Conservation (phyloP, 2,329 filamentous ascomycete species). For the Alternaria rosae region DNA sequence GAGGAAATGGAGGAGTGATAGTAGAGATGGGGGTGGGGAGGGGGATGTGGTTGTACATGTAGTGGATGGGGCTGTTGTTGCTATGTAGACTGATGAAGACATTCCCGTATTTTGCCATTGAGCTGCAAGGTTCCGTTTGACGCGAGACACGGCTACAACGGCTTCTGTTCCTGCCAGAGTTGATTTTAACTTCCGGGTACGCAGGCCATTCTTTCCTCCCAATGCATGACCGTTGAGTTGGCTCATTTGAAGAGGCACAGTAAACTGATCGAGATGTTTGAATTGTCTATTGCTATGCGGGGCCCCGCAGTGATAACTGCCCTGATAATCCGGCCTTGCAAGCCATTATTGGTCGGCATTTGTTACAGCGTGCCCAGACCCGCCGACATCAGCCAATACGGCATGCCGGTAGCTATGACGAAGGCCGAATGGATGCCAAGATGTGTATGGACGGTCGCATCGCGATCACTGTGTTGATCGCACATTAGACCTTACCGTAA, state of each 20-base stretch:
- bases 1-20: not conserved
- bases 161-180: not conserved
- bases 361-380: not conserved
- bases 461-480: not conserved
- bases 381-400: conserved; percentile 21
- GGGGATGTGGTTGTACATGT: conserved; percentile 4
- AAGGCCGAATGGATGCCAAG: conserved; percentile 6
- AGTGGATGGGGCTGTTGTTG: conserved; percentile 17
- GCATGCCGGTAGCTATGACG: conserved; percentile 16
- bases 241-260: not conserved
- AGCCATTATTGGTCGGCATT: not conserved
- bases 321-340: not conserved
- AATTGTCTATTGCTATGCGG: not conserved
- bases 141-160: not conserved
- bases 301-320: not conserved
- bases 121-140: not conserved
- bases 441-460: not conserved
- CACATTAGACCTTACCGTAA: not conserved
- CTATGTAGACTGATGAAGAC: not conserved
- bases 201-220: not conserved
- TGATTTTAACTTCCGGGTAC: not conserved
- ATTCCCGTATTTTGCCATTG: not conserved
- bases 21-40: not conserved
- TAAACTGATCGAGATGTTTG: not conserved
- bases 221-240: not conserved